Evolutionary conservation across 2,329 filamentous ascomycete species (phyloP), one percentile per base, ranked within the genome.

Genomic region (Microcera coccophila): DNA sequence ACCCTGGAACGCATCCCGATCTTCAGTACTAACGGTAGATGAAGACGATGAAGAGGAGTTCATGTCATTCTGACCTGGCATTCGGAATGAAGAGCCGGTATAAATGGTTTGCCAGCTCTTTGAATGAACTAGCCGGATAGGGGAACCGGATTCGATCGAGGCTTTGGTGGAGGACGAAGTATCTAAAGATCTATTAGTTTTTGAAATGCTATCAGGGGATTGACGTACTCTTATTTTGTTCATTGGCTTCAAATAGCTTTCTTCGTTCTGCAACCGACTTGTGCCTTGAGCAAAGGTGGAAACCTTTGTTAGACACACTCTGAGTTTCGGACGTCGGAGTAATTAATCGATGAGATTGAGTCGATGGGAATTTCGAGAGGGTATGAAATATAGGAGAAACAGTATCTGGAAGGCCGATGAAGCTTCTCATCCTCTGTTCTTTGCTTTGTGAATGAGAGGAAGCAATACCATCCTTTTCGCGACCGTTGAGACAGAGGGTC

Each of bases 191-290:
- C 5, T 2, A 26, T 57, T 20, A 41, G 42, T 21, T 16, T 15
- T 14, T 33, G 15, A 10, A 18, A 14, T 4, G 14, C 11, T 5
- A 37, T 19, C 5, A 17, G 14, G 12, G 42, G 19, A 8, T 11
- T 2, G 7, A 10, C 9, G 31, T 15, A 33, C 7, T 16, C 15
- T 33, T 33, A 33, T 7, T 14, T 28, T 33, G 7, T 33, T 33
- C 31, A 10, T 33, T 10, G 10, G 31, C 17, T 33, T 58, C 55
- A 19, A 58, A 58, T 16, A 57, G 38, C 37, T 22, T 55, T 21
- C 52, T 48, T 33, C 54, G 57, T 29, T 58, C 54, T 3, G 55
- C 55, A 10, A 58, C 54, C 5, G 54, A 59, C 14, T 48, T 57
- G 12, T 48, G 55, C 20, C 48, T 49, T 18, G 40, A 34, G n/a